These are phyloP conservation scores for Mucor mucedo DNA, from an alignment of 371 early-diverging fungal genomes.

Conservation along the genomic window DNA sequence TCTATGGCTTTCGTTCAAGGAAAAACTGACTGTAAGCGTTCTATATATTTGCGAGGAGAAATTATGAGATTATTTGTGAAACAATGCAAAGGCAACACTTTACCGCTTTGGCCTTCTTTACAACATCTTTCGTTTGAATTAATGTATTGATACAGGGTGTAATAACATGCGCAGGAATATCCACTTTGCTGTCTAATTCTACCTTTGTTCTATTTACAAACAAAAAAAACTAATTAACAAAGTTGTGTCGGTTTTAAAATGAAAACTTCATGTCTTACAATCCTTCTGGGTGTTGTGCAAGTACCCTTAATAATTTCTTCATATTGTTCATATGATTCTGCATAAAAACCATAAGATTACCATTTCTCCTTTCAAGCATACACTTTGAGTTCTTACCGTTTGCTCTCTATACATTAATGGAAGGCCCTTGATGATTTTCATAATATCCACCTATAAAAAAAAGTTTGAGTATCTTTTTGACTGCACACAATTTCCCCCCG, in stretches of 20 bases:
- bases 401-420: slow-evolving; percentile 10
- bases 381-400: background rate
- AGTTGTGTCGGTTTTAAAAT: too few relatives aligned
- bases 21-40: too few relatives aligned
- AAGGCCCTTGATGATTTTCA: slow-evolving; percentile 27
- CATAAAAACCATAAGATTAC: background rate
- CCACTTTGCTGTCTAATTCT: slow-evolving; percentile 14
- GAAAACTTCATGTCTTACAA: slow-evolving; percentile 5
- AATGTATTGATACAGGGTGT: slow-evolving; percentile 32
- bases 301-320: slow-evolving; percentile 3
- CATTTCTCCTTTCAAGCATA: background rate
- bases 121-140: slow-evolving; percentile 23
- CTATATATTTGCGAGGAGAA: too few relatives aligned
- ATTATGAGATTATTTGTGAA: too few relatives aligned
- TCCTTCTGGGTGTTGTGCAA: slow-evolving; percentile 11
- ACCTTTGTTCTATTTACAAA: slow-evolving; percentile 19
- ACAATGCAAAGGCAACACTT: background rate
- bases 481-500: background rate
- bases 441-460: slow-evolving; percentile 27
- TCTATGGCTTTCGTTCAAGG: too few relatives aligned
- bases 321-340: slow-evolving; percentile 11
- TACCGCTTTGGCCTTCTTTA: slow-evolving; percentile 23
- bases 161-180: slow-evolving; percentile 20
- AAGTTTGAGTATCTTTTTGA: background rate
- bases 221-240: too few relatives aligned